Percentiles rank a stretch among this genome's conserved stretches.
Evolutionary conservation across 192 early-diverging fungal species (phyloP).

Genomic region (Coemansia reversa): DNA sequence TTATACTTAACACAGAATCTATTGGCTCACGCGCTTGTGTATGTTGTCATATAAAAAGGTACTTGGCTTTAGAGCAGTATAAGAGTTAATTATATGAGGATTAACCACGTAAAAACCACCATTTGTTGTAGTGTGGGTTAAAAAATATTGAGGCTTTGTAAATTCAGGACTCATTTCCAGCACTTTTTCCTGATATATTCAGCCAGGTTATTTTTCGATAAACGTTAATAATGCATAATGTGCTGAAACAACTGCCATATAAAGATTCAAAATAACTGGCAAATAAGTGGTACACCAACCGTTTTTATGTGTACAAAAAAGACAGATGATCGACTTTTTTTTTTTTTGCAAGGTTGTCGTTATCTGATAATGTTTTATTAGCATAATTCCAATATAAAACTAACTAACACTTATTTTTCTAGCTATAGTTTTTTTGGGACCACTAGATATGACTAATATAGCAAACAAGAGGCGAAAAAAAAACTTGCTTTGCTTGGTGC

Average conservation of each 20-base stretch:
- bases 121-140: slow-evolving; percentile 25
- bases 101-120: slow-evolving; percentile 32
- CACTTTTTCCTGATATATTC: slow-evolving; percentile 40
- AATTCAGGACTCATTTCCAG: slow-evolving; percentile 48
- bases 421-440: too few relatives aligned
- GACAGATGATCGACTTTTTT: neutral
- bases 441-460: too few relatives aligned
- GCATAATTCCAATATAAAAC: too few relatives aligned
- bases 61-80: slow-evolving; percentile 50
- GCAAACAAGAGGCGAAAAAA: too few relatives aligned
- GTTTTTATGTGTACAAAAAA: too few relatives aligned
- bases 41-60: slow-evolving; percentile 34
- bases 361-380: too few relatives aligned
- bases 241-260: slow-evolving; percentile 39
- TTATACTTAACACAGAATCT: slow-evolving; percentile 43
- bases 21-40: slow-evolving; percentile 33
- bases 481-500: too few relatives aligned
- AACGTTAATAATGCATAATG: slow-evolving; percentile 31
- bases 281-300: slow-evolving; percentile 7
- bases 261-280: neutral
- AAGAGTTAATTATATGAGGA: slow-evolving; percentile 20
- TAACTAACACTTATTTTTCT: too few relatives aligned
- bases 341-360: neutral
- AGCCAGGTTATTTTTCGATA: slow-evolving; percentile 43
- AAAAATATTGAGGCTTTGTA: slow-evolving; percentile 34